Evolutionary conservation across 345 rosid species (phyloP), one percentile per base, ranked within the genome.

Genomic region (Noccaea caerulescens): DNA sequence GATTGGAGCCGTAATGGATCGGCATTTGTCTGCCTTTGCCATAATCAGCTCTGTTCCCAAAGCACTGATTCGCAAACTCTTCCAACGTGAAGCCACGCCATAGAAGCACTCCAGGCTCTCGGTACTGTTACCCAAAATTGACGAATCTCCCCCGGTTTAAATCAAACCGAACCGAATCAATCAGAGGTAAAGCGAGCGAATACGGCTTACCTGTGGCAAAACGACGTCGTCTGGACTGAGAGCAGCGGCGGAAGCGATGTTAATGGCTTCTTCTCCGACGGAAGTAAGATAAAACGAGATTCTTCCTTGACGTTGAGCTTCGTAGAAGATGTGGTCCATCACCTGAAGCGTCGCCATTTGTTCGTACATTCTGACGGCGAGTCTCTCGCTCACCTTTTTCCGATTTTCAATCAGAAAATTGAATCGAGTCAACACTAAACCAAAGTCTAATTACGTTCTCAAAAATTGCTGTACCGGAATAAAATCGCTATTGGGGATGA

Each of bases 11-110:
- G 10, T 91, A 91, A 72, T 91, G 97, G 10, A 88, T 63, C 0
- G 94, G 92, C 97, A 91, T 91, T 72, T 91, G 97, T 79, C 88
- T 73, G 14, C 94, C 97, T 84, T 85, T 91, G 18, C 97, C 97
- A 12, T 78, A 77, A 79, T 91, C 97, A 75, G 57, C 82, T 69
- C 69, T 83, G 76, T 91, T 91, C 1, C 90, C 90, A 23, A 85
- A 85, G 11, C 82, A 84, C 47, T 91, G 97, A 77, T 91, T 80
- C 5, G 92, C 86, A 58, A 86, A 84, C 65, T 91, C 90, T 59
- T 83, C 89, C 8, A 88, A 8, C 1, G 90, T 80, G 80, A 86
- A 91, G 51, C 97, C 94, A 14, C 97, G 88, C 94, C 94, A 88
- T 14, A 88, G 46, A 7, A 88, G 78, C 54, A 85, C 80, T 18